A percentile compares a stretch with the other conserved stretches of the same genome.
Evolutionary conservation across 1,139 yeast genomes (phyloP).

Genomic region (Magnusiomyces magnusii): DNA sequence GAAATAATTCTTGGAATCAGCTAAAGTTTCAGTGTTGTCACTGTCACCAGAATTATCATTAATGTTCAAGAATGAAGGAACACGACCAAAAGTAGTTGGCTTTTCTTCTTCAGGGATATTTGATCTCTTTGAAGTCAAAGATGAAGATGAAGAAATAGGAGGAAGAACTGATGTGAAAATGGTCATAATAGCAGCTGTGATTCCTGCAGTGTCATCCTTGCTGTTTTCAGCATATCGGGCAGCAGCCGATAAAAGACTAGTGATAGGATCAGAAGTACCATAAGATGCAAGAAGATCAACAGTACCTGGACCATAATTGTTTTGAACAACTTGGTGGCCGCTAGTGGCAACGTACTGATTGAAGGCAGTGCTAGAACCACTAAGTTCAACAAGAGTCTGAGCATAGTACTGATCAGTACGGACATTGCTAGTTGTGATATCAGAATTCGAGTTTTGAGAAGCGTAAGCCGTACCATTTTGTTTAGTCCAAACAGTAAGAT

Average conservation of each 20-base stretch:
- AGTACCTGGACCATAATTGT: slow-evolving; percentile 8
- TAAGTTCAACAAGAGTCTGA: slow-evolving; percentile 5
- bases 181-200: slow-evolving; percentile 8
- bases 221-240: slow-evolving; percentile 10
- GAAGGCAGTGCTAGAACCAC: slow-evolving; percentile 6
- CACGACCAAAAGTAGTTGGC: neutral
- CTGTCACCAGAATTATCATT: neutral
- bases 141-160: neutral
- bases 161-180: slow-evolving; percentile 11
- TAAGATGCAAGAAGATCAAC: slow-evolving; percentile 4
- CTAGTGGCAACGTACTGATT: slow-evolving; percentile 12
- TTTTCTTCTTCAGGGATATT: neutral
- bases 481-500: slow-evolving; percentile 14
- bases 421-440: slow-evolving; percentile 1
- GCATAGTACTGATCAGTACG: slow-evolving; percentile 15
- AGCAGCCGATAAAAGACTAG: slow-evolving; percentile 11
- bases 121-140: neutral
- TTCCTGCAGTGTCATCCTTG: neutral
- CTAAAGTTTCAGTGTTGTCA: no score
- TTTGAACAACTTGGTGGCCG: neutral
- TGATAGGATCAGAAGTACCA: slow-evolving; percentile 12
- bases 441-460: neutral
- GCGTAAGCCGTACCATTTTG: slow-evolving; percentile 13
- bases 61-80: neutral
- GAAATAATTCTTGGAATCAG: neutral